phyloP scores from a whole-genome alignment of 2,329 filamentous ascomycete genomes.

The Pseudogymnoascus sp. region DNA sequence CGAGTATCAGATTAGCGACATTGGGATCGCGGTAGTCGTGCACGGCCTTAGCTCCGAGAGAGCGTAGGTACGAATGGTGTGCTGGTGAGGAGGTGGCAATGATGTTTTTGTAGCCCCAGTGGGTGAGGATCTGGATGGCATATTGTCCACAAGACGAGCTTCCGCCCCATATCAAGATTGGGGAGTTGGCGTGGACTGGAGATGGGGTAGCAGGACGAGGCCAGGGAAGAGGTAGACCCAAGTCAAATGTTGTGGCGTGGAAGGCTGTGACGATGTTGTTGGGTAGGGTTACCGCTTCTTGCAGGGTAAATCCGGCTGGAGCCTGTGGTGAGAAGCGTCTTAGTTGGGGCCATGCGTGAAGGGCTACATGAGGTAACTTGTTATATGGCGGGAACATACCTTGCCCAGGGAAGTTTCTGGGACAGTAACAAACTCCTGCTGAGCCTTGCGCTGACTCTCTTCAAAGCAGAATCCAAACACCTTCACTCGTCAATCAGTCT shows the following conservation, averaged over 20 bases:
- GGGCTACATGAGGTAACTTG: constrained; percentile 16
- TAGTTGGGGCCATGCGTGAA: constrained; percentile 19
- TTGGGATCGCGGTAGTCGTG: constrained; percentile 28
- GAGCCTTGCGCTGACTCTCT: constrained; percentile 40
- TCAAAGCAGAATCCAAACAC: constrained; percentile 47
- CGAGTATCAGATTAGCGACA: constrained; percentile 18
- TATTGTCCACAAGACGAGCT: constrained; percentile 29
- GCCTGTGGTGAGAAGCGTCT: constrained; percentile 24
- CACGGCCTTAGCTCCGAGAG: constrained; percentile 23
- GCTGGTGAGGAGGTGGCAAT: constrained; percentile 23
- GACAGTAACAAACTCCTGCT: constrained; percentile 48
- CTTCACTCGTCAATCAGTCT: constrained; percentile 3
- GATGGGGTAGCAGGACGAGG: constrained; percentile 27
- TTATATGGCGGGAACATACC: constrained; percentile 20
- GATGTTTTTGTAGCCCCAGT: constrained; percentile 46
- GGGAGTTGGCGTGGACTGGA: constrained; percentile 24
- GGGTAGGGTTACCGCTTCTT: constrained; percentile 43
- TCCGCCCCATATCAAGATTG: constrained; percentile 32
- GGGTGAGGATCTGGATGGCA: constrained; percentile 36
- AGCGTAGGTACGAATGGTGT: constrained; percentile 27
- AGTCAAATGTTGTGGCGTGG: constrained; percentile 44
- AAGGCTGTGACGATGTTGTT: constrained; percentile 54
- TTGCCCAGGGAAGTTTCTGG: constrained; percentile 42
- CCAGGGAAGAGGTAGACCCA: constrained; percentile 49
- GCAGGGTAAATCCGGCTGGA: constrained; percentile 34